Evolutionary conservation across 495 filamentous ascomycete genomes (phyloP).

Genomic region (Daldinia bambusicola): DNA sequence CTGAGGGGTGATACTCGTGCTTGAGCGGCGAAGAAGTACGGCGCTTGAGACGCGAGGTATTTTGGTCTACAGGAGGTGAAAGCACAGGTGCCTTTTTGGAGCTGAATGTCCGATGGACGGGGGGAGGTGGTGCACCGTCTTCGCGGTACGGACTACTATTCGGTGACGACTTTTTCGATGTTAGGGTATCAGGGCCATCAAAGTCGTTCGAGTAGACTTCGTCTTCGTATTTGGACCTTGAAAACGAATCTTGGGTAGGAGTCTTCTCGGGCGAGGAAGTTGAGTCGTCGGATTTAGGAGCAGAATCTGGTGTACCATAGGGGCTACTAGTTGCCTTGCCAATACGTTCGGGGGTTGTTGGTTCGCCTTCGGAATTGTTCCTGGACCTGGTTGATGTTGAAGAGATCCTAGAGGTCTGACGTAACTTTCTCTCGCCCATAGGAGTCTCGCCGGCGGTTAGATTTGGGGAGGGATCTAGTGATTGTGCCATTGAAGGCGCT

Average conservation of each 20-base stretch:
- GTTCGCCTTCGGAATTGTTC: conserved; percentile 28
- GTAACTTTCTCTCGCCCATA: conserved; percentile 72
- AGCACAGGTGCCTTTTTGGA: conserved; percentile 56
- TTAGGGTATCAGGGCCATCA: conserved; percentile 50
- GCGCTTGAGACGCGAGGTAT: conserved; percentile 62
- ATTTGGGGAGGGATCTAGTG: conserved; percentile 57
- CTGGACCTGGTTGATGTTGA: conserved; percentile 35
- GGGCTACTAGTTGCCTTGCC: conserved; percentile 33
- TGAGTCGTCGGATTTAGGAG: conserved; percentile 25
- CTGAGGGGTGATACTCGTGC: conserved; percentile 96
- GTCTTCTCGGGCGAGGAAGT: conserved; percentile 45
- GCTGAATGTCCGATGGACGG: conserved; percentile 59
- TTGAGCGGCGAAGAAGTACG: conserved; percentile 94
- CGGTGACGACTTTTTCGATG: conserved; percentile 55
- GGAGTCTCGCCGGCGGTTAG: conserved; percentile 72
- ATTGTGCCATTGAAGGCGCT: conserved; percentile 27
- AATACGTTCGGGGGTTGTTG: conserved; percentile 45
- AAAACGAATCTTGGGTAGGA: conserved; percentile 45
- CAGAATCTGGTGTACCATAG: conserved; percentile 39
- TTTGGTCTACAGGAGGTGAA: conserved; percentile 60
- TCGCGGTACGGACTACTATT: conserved; percentile 53
- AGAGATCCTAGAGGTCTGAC: conserved; percentile 37
- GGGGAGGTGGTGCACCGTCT: conserved; percentile 62
- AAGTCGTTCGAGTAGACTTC: conserved; percentile 22
- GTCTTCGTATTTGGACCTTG: conserved; percentile 27